Base-by-base conservation (phyloP, 192 early-diverging fungal genomes). In the Geosiphon pyriformis region DNA sequence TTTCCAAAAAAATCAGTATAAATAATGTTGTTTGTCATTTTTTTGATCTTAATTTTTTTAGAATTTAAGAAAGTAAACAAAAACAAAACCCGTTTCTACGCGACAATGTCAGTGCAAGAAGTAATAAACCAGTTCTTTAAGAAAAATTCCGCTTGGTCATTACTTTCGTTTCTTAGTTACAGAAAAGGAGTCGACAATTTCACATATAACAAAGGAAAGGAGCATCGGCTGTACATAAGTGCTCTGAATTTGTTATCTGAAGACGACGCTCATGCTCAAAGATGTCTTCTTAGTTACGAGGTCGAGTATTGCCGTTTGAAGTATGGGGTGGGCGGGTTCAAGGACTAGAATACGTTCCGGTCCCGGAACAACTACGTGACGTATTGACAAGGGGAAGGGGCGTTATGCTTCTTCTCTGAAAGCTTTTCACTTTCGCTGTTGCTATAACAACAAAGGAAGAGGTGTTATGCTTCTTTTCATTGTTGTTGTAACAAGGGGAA, bases 281-380 rank as follows among this genome's bases (percentile, higher is more conserved):
- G 15, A 59, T 30, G 31, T 59, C 57, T 59, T 59, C 29, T 59
- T 31, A 59, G 27, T 27, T 59, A n/a, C 23, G 57, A 59, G 23
- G 57, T 59, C 23, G 33, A 59, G 22, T 59, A 30, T 23, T 12
- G 18, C 29, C 63, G 23, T 49, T 8, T 59, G 17, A n/a, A 32
- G 27, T 26, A n/a, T 32, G 30, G n/a, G 12, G 27, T 26, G 33
- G 57, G 23, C 25, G 64, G 49, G 64, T 55, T 66, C 64, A 66
- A 66, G 64, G 51, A 23, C 64, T 66, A 66, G 64, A 66, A 66
- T 56, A 55, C 30, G 46, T 37, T 53, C 52, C 63, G 26, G 59
- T 60, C 59, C 59, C 59, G 59, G 11, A 32, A 65, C 52, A 33
- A 51, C 31, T 55, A 53, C 55, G 55, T 67, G 65, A 57, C 29